These are phyloP conservation scores for Globisporangium canariense DNA, from an alignment of 352 stramenopile genomes.

Conservation along the genomic window DNA sequence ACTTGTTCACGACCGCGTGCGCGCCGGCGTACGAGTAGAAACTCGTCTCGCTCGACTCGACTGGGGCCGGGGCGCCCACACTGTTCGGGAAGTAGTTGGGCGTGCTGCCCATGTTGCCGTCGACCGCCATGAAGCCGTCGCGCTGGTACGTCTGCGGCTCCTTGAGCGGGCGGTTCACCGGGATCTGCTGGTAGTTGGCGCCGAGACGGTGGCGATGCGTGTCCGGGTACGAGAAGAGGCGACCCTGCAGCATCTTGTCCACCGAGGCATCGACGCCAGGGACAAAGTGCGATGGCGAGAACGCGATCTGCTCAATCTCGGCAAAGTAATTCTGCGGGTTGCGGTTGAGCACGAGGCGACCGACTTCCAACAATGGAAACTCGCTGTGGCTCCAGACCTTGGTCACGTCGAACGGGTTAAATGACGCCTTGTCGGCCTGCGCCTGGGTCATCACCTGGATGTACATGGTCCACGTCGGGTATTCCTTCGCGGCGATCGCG, in stretches of 20 bases:
- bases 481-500: constrained; percentile 79
- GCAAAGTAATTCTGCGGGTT: constrained; percentile 93
- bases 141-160: constrained; percentile 76
- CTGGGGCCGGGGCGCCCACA: constrained; percentile 38
- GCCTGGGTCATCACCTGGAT: constrained; percentile 89
- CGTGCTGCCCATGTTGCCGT: constrained; percentile 62
- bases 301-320: constrained; percentile 92
- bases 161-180: constrained; percentile 85
- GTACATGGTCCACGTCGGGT: constrained; percentile 87
- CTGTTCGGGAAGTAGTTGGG: constrained; percentile 91
- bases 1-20: constrained; percentile 46
- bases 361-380: constrained; percentile 87
- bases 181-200: constrained; percentile 88
- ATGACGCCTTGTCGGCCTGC: constrained; percentile 50
- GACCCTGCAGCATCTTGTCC: constrained; percentile 89
- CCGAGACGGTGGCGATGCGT: constrained; percentile 87
- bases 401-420: constrained; percentile 93
- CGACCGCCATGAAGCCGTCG: constrained; percentile 76
- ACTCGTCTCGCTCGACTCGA: constrained; percentile 24
- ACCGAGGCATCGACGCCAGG: constrained; percentile 84
- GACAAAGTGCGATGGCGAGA: constrained; percentile 89
- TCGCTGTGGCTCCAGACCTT: constrained; percentile 90
- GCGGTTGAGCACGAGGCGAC: constrained; percentile 86
- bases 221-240: constrained; percentile 89
- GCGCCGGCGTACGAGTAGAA: constrained; percentile 37